A percentile compares a stretch with the other conserved stretches of the same genome.
Conservation (phyloP, 2,329 filamentous ascomycete genomes). For the Macrophomina pseudophaseolina region DNA sequence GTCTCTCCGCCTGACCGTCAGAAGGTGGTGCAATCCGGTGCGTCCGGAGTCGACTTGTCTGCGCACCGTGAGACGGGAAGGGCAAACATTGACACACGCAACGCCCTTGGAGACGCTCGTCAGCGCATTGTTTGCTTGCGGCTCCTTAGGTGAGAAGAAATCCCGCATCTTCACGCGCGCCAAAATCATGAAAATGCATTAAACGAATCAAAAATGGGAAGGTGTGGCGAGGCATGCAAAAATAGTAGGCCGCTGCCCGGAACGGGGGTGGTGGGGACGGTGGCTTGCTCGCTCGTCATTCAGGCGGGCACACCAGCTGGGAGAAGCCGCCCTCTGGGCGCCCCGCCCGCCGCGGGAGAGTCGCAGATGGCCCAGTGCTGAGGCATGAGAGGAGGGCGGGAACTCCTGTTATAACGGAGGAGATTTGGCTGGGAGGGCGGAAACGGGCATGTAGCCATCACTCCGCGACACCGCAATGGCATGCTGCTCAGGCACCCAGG, state of each 20-base stretch:
- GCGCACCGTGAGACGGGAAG: neutral
- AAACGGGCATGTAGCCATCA: conserved; percentile 13
- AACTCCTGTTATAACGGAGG: conserved; percentile 21
- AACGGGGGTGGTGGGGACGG: conserved; percentile 2
- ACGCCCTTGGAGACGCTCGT: neutral
- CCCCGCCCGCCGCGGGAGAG: conserved; percentile 10
- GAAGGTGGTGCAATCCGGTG: conserved; percentile 1
- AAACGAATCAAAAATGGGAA: conserved; percentile 5
- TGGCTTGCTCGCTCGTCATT: conserved; percentile 19
- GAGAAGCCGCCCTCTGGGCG: neutral
- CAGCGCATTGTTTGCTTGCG: neutral
- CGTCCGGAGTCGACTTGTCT: neutral
- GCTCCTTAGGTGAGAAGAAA: neutral
- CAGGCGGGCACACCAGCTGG: conserved; percentile 20
- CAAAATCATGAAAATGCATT: conserved; percentile 16
- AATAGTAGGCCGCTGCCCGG: conserved; percentile 5
- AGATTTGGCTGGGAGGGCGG: conserved; percentile 19
- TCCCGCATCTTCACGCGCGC: neutral
- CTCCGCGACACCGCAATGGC: conserved; percentile 1
- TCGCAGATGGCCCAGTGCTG: conserved; percentile 6
- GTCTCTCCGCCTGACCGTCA: neutral
- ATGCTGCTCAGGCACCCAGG: conserved; percentile 8
- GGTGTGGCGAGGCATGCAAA: conserved; percentile 13
- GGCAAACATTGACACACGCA: neutral
- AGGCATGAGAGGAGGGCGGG: neutral